Percentiles rank a stretch among this genome's conserved stretches.
These are phyloP conservation scores for Ampelocalamus luodianensis DNA, from an alignment of 176 grass and related monocot species.

Conservation along the genomic window DNA sequence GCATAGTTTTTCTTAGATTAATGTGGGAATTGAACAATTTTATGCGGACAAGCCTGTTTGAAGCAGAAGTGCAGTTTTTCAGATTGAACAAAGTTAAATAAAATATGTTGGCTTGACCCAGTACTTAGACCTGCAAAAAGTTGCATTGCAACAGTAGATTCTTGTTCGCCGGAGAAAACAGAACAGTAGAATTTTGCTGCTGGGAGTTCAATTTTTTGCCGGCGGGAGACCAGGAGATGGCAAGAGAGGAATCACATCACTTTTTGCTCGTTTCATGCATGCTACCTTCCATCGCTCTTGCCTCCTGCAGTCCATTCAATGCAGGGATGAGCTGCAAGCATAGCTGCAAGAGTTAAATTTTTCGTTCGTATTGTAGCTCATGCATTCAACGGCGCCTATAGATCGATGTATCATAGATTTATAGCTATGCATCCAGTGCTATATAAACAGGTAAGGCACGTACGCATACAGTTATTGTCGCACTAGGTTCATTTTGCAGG, in stretches of 20 bases:
- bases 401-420: neutral
- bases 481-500: neutral
- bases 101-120: neutral
- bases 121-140: neutral
- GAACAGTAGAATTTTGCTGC: neutral
- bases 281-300: neutral
- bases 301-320: slow-evolving; percentile 6
- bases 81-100: neutral
- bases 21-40: neutral
- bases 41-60: neutral
- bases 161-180: neutral
- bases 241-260: slow-evolving; percentile 15
- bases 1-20: neutral
- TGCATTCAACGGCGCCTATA: neutral
- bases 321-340: neutral
- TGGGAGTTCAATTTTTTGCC: neutral
- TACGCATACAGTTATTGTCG: neutral
- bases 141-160: neutral
- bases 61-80: neutral
- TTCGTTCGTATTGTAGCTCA: neutral
- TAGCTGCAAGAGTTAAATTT: neutral
- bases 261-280: slow-evolving; percentile 28
- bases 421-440: neutral
- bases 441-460: neutral
- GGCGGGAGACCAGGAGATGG: slow-evolving; percentile 26